These are phyloP conservation scores for Sclerotinia minor DNA, from an alignment of 2,329 filamentous ascomycete species.

Conservation along the genomic window DNA sequence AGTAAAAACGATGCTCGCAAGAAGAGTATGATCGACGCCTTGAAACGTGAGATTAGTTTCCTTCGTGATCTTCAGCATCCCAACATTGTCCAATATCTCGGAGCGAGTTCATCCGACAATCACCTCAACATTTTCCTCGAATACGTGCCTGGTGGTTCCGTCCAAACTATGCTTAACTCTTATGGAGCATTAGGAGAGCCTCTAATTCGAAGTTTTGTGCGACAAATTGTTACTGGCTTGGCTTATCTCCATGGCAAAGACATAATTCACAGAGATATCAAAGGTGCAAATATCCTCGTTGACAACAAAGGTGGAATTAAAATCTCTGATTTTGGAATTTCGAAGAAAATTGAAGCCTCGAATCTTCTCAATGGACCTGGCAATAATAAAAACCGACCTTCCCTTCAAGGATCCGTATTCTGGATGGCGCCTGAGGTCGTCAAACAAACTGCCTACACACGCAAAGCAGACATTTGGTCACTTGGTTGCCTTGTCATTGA, in stretches of 20 bases:
- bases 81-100: constrained; percentile 98
- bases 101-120: constrained; percentile 86
- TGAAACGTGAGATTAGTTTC: constrained; percentile 94
- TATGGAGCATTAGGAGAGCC: constrained; percentile 94
- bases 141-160: constrained; percentile 95
- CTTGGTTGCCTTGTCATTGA: constrained; percentile 95
- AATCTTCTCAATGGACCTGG: constrained; percentile 72
- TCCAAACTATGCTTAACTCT: constrained; percentile 97
- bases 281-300: constrained; percentile 96
- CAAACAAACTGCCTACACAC: constrained; percentile 94
- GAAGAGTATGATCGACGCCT: constrained; percentile 95
- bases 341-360: constrained; percentile 92
- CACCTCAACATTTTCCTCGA: constrained; percentile 99
- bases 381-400: constrained; percentile 69
- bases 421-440: constrained; percentile 99
- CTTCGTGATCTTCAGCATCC: constrained; percentile 91
- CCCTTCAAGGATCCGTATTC: constrained; percentile 94
- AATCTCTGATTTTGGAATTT: constrained; percentile 98
- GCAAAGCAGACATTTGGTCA: constrained; percentile 98
- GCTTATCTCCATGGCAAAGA: constrained; percentile 92
- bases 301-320: constrained; percentile 99
- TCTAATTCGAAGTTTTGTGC: constrained; percentile 91
- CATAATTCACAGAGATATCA: constrained; percentile 98
- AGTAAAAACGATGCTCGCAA: constrained; percentile 86
- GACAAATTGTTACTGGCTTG: constrained; percentile 89